A percentile compares a stretch with the other conserved stretches of the same genome.
phyloP scores from a whole-genome alignment of 2,329 filamentous ascomycete species.

The Immersiporthe knoxdaviesiana region DNA sequence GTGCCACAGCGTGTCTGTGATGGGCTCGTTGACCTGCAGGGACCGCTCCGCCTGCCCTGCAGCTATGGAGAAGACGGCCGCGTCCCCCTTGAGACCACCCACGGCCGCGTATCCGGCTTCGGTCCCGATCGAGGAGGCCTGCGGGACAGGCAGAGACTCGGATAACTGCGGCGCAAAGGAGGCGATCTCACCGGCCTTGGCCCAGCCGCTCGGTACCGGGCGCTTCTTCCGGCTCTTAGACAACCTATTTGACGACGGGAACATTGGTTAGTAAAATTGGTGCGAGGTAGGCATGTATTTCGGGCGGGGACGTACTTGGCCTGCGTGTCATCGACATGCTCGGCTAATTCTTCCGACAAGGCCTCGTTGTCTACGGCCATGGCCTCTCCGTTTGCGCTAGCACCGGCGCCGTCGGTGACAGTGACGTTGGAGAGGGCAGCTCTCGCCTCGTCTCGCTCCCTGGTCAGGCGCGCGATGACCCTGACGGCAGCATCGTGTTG shows the following conservation, averaged over 20 bases:
- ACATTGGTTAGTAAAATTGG: constrained; percentile 6
- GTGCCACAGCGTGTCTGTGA: constrained; percentile 69
- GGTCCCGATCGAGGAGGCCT: constrained; percentile 53
- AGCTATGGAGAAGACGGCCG: constrained; percentile 75
- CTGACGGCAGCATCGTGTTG: constrained; percentile 96
- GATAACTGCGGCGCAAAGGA: constrained; percentile 50
- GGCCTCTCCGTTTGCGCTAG: constrained; percentile 68
- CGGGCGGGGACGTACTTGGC: constrained; percentile 63
- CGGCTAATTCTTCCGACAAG: constrained; percentile 71
- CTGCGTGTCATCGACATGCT: constrained; percentile 79
- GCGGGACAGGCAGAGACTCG: constrained; percentile 51
- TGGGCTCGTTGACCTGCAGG: constrained; percentile 67
- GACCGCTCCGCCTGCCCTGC: constrained; percentile 69
- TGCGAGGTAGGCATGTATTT: too few species aligned
- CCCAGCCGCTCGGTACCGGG: constrained; percentile 83
- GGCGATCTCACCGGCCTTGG: constrained; percentile 70
- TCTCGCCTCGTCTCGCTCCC: constrained; percentile 88
- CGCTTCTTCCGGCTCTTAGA: constrained; percentile 90
- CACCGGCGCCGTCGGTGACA: constrained; percentile 56
- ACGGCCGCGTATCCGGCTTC: constrained; percentile 70
- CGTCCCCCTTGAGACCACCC: constrained; percentile 73
- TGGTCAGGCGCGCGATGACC: constrained; percentile 89
- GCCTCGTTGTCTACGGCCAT: constrained; percentile 90
- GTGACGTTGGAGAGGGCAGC: constrained; percentile 86
- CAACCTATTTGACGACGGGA: constrained; percentile 62